Conservation (phyloP, 2,329 filamentous ascomycete species). For the Dryadomyces sulphureus region DNA sequence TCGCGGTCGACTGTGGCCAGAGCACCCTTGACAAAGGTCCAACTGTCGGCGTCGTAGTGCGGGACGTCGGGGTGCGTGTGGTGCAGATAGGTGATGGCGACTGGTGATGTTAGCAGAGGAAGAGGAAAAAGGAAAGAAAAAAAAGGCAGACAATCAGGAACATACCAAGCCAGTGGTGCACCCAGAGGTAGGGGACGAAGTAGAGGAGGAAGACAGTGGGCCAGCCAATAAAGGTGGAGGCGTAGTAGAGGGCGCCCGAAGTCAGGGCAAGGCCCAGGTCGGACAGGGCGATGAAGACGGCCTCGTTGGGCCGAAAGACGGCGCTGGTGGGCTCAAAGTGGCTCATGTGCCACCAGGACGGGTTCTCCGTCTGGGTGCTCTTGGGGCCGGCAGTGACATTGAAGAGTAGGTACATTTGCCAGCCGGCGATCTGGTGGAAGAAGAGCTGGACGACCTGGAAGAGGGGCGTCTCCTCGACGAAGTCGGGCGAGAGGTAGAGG, state of each 20-base stretch:
- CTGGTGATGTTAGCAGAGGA: slow-evolving; percentile 25
- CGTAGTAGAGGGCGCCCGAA: slow-evolving; percentile 43
- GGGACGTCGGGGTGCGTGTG: slow-evolving; percentile 89
- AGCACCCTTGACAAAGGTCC: slow-evolving; percentile 85
- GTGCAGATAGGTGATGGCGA: slow-evolving; percentile 92
- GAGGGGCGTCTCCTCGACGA: slow-evolving; percentile 52
- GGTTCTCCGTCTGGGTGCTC: slow-evolving; percentile 81
- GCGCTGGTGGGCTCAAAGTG: slow-evolving; percentile 86
- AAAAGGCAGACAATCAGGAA: slow-evolving; percentile 11
- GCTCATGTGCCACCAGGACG: slow-evolving; percentile 65
- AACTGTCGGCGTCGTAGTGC: slow-evolving; percentile 71
- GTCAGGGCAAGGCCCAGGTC: slow-evolving; percentile 65
- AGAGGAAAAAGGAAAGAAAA: background rate
- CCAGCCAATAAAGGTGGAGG: slow-evolving; percentile 69
- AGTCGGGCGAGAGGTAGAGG: slow-evolving; percentile 56
- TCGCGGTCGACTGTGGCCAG: slow-evolving; percentile 93
- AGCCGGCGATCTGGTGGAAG: slow-evolving; percentile 75
- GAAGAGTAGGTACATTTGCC: slow-evolving; percentile 78
- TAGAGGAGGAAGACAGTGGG: slow-evolving; percentile 88
- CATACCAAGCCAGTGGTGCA: slow-evolving; percentile 97
- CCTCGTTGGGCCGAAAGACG: slow-evolving; percentile 82
- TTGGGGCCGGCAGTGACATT: slow-evolving; percentile 93
- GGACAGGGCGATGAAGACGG: slow-evolving; percentile 70
- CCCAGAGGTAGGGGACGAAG: slow-evolving; percentile 87
- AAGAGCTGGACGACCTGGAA: slow-evolving; percentile 38